phyloP scores from a whole-genome alignment of 495 filamentous ascomycete genomes.

The Penicillium alfredii region DNA sequence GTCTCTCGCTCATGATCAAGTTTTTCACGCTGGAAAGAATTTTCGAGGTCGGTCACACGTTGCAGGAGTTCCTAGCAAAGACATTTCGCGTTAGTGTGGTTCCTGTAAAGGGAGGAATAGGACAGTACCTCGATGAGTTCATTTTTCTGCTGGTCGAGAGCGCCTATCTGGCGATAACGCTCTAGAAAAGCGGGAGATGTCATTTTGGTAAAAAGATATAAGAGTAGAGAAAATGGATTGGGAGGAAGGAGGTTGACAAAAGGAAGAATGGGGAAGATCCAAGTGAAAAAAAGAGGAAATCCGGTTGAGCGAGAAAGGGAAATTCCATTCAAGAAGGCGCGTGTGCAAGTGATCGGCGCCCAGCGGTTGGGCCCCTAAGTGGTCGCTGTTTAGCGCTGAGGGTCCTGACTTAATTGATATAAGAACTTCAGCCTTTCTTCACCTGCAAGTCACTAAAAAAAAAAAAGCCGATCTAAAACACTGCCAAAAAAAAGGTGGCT shows the following conservation, averaged over 20 bases:
- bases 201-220: constrained; percentile 17
- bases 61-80: constrained; percentile 41
- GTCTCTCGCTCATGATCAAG: constrained; percentile 50
- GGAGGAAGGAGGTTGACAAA: constrained; percentile 2
- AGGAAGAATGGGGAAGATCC: too few relatives aligned
- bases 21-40: constrained; percentile 43
- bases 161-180: constrained; percentile 43
- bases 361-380: too few relatives aligned
- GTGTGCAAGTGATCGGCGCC: too few relatives aligned
- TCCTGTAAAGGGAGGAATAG: constrained; percentile 3
- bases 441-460: too few relatives aligned
- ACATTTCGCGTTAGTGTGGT: constrained; percentile 13
- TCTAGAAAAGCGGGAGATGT: constrained; percentile 34
- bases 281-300: too few relatives aligned
- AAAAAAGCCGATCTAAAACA: too few relatives aligned
- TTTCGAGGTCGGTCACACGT: constrained; percentile 42
- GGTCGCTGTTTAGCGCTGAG: too few relatives aligned
- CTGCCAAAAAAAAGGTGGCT: background rate
- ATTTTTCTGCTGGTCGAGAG: constrained; percentile 47
- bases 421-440: too few relatives aligned
- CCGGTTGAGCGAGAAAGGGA: too few relatives aligned
- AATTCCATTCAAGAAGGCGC: constrained; percentile 9
- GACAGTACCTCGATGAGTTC: constrained; percentile 45
- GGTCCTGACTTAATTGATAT: too few relatives aligned
- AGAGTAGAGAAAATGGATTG: constrained; percentile 6